Evolutionary conservation across 2,329 filamentous ascomycete genomes (phyloP).

Genomic region (Coniosporium tulheliwenetii): DNA sequence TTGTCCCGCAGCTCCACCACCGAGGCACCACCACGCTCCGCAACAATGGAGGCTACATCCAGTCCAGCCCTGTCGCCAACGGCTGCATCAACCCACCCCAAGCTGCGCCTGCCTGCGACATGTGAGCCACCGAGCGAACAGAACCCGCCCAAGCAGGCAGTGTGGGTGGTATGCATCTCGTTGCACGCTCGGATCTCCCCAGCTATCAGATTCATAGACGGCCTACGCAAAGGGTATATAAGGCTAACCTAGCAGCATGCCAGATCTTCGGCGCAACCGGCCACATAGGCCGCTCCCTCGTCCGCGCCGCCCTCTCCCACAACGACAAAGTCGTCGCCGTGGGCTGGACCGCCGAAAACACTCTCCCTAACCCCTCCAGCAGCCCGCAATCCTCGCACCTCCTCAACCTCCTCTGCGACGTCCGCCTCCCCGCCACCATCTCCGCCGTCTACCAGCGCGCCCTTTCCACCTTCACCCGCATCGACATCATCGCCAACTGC

Average conservation of each 20-base stretch:
- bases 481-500: conserved; percentile 76
- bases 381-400: conserved; percentile 36
- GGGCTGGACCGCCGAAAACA: conserved; percentile 67
- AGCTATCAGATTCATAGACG: conserved; percentile 1
- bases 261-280: conserved; percentile 88
- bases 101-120: conserved; percentile 56
- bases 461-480: conserved; percentile 58
- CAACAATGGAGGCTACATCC: neutral
- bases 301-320: conserved; percentile 64
- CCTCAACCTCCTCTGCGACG: conserved; percentile 75
- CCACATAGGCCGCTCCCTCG: conserved; percentile 84
- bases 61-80: neutral
- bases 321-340: conserved; percentile 78
- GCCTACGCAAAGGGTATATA: conserved; percentile 16
- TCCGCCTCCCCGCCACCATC: conserved; percentile 68
- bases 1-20: neutral
- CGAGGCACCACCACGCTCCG: neutral
- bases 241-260: no score
- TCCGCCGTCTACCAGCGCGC: conserved; percentile 52
- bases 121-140: conserved; percentile 68
- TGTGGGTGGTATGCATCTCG: conserved; percentile 64
- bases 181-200: conserved; percentile 1
- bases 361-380: conserved; percentile 17
- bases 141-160: conserved; percentile 56
- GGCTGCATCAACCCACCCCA: conserved; percentile 9